Conservation (phyloP, 345 rosid genomes). For the Geranium rotundifolium region DNA sequence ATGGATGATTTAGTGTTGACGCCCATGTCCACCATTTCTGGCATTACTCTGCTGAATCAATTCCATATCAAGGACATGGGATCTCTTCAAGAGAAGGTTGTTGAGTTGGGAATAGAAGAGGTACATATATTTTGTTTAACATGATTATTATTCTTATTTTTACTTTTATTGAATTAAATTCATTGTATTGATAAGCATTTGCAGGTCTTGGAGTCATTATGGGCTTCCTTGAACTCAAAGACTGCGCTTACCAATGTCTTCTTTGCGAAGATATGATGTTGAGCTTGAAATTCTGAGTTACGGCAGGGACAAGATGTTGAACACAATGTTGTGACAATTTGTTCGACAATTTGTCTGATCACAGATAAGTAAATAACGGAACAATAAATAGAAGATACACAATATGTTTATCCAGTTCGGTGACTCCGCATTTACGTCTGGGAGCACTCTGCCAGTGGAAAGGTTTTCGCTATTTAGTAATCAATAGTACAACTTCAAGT, state of each 20-base stretch:
- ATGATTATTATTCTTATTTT: background rate
- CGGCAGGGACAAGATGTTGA: too few relatives aligned
- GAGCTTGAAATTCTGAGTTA: too few relatives aligned
- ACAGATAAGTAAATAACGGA: too few relatives aligned
- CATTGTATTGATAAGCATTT: background rate
- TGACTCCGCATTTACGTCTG: too few relatives aligned
- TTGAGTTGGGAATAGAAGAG: slow-evolving; percentile 13
- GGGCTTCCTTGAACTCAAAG: slow-evolving; percentile 15
- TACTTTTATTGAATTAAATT: background rate
- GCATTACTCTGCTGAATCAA: slow-evolving; percentile 11
- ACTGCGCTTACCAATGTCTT: slow-evolving; percentile 19
- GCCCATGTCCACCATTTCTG: slow-evolving; percentile 18
- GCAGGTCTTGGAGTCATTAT: slow-evolving; percentile 13
- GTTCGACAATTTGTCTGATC: too few relatives aligned
- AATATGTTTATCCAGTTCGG: too few relatives aligned
- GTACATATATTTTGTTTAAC: background rate
- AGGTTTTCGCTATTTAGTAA: too few relatives aligned
- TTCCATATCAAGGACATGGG: slow-evolving; percentile 12
- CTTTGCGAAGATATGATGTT: background rate
- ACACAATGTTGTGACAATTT: too few relatives aligned
- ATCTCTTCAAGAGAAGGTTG: slow-evolving; percentile 9
- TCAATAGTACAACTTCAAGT: too few relatives aligned
- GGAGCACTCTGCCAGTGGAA: too few relatives aligned
- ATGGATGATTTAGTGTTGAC: slow-evolving; percentile 20
- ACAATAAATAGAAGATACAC: too few relatives aligned